These are phyloP conservation scores for Termitomyces sp. DNA, from an alignment of 768 basidiomycete genomes.

Conservation along the genomic window DNA sequence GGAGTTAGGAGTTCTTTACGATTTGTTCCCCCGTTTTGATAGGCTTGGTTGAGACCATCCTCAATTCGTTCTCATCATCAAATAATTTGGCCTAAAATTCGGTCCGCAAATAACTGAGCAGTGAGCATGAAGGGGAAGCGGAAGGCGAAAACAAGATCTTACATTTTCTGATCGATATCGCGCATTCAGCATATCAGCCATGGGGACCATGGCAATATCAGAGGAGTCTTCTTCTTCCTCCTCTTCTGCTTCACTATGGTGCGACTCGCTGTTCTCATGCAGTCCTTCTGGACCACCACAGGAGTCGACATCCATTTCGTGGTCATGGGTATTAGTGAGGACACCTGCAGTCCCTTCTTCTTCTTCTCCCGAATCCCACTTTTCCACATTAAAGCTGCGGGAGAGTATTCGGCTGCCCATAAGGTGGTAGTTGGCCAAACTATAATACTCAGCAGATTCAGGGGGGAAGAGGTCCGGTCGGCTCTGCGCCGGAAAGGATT, in stretches of 20 bases:
- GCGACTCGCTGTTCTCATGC: slow-evolving; percentile 17
- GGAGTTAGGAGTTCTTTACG: slow-evolving; percentile 40
- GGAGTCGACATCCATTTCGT: slow-evolving; percentile 41
- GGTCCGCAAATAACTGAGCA: slow-evolving; percentile 5
- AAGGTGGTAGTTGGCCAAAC: slow-evolving; percentile 73
- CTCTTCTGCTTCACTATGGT: slow-evolving; percentile 33
- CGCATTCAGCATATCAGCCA: slow-evolving; percentile 96
- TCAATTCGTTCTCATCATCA: slow-evolving; percentile 65
- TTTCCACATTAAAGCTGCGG: slow-evolving; percentile 83
- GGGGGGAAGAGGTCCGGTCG: slow-evolving; percentile 71
- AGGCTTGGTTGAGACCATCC: slow-evolving; percentile 76
- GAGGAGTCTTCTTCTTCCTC: slow-evolving; percentile 44
- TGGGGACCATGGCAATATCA: slow-evolving; percentile 88
- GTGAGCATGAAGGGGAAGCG: not conserved
- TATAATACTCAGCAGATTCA: slow-evolving; percentile 49
- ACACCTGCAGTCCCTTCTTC: slow-evolving; percentile 19
- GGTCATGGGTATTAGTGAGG: slow-evolving; percentile 29
- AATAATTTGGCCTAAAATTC: slow-evolving; percentile 73
- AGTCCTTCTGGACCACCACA: slow-evolving; percentile 13
- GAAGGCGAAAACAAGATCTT: slow-evolving; percentile 20
- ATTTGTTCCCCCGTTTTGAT: slow-evolving; percentile 86
- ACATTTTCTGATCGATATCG: slow-evolving; percentile 83
- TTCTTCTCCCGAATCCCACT: slow-evolving; percentile 41
- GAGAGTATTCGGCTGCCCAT: slow-evolving; percentile 93
- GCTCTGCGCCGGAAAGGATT: slow-evolving; percentile 42